Evolutionary conservation across 2,329 filamentous ascomycete genomes (phyloP).

Genomic region (Aureobasidium sp.): DNA sequence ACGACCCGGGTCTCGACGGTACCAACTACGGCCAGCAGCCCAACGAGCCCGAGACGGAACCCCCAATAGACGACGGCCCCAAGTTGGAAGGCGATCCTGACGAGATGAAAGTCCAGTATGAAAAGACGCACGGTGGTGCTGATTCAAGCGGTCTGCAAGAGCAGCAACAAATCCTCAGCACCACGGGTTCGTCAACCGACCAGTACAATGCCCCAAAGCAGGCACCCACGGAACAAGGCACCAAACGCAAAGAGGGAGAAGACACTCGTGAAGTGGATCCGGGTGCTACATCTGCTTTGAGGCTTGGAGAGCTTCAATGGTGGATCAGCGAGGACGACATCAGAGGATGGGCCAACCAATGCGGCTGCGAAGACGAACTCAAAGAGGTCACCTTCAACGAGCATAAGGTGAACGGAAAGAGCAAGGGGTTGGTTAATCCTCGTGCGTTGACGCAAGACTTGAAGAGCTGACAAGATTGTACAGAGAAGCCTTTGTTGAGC

Average conservation of each 20-base stretch:
- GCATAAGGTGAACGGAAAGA: slow-evolving; percentile 98
- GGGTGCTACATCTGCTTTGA: slow-evolving; percentile 60
- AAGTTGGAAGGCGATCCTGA: slow-evolving; percentile 4
- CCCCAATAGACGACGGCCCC: not conserved
- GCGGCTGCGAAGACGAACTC: slow-evolving; percentile 73
- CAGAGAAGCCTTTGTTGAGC: slow-evolving; percentile 75
- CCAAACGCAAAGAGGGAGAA: slow-evolving; percentile 54
- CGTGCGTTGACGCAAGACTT: not conserved
- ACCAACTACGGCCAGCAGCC: slow-evolving; percentile 20
- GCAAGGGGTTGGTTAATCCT: slow-evolving; percentile 66
- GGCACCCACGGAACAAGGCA: slow-evolving; percentile 45
- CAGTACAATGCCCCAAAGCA: slow-evolving; percentile 33
- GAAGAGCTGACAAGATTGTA: not conserved
- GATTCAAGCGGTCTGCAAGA: slow-evolving; percentile 10
- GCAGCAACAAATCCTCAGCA: slow-evolving; percentile 27
- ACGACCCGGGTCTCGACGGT: slow-evolving; percentile 24
- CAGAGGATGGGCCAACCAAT: slow-evolving; percentile 73
- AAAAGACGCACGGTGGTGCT: slow-evolving; percentile 1
- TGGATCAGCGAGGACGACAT: slow-evolving; percentile 96
- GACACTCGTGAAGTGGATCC: slow-evolving; percentile 46
- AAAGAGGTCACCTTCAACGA: slow-evolving; percentile 95
- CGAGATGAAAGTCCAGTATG: slow-evolving; percentile 15
- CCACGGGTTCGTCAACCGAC: slow-evolving; percentile 31
- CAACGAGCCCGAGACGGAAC: slow-evolving; percentile 19
- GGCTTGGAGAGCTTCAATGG: slow-evolving; percentile 89